A percentile compares a stretch with the other conserved stretches of the same genome.
Conservation (phyloP, 208 protist genomes). For the Herpetomonas samuelpessoai region DNA sequence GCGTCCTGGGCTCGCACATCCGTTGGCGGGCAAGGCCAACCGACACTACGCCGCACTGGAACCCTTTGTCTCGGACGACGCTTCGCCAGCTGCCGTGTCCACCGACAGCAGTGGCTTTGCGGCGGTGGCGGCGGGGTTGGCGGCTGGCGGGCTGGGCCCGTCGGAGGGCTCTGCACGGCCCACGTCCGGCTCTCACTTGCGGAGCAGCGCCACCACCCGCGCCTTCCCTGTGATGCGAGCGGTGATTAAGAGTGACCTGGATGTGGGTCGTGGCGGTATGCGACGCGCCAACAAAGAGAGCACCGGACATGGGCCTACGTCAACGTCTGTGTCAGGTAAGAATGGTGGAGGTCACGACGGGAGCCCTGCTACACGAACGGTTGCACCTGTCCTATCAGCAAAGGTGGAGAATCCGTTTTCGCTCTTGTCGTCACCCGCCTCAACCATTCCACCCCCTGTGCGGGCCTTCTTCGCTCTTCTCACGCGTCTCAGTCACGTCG, state of each 20-base stretch:
- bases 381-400: too few relatives aligned
- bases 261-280: background rate
- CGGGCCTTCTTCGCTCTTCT: background rate
- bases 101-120: background rate
- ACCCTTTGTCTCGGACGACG: background rate
- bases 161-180: background rate
- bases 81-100: background rate
- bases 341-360: too few relatives aligned
- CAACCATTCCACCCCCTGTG: background rate
- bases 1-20: constrained; percentile 31
- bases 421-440: too few relatives aligned
- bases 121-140: background rate
- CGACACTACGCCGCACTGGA: constrained; percentile 35
- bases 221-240: constrained; percentile 23
- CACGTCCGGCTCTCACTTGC: constrained; percentile 2
- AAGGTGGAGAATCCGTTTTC: too few relatives aligned
- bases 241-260: constrained; percentile 14
- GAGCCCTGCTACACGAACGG: too few relatives aligned
- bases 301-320: too few relatives aligned
- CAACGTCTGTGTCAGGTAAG: too few relatives aligned
- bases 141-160: too few relatives aligned
- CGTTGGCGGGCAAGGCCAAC: constrained; percentile 45
- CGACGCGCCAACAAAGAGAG: too few relatives aligned
- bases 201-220: constrained; percentile 14
- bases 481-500: background rate